These are phyloP conservation scores for Malassezia pachydermatis DNA, from an alignment of 1,284 basidiomycete species.

Conservation along the genomic window DNA sequence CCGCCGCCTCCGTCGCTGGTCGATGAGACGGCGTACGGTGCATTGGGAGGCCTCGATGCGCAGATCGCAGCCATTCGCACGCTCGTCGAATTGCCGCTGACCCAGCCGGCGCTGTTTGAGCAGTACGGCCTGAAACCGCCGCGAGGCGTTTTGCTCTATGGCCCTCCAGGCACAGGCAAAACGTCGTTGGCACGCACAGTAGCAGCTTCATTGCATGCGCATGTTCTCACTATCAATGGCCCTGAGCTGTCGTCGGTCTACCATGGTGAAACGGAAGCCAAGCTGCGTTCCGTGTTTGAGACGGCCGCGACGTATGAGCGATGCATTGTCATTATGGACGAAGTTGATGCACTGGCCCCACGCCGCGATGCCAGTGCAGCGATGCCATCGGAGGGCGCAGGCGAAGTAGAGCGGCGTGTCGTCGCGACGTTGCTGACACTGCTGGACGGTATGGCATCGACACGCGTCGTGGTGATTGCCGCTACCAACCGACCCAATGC, in stretches of 20 bases:
- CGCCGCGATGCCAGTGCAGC: constrained; percentile 60
- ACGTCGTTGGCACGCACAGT: constrained; percentile 44
- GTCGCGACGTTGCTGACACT: constrained; percentile 90
- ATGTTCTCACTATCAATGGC: constrained; percentile 62
- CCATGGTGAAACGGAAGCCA: constrained; percentile 90
- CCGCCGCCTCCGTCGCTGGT: constrained; percentile 49
- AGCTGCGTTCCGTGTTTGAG: constrained; percentile 75
- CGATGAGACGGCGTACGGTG: constrained; percentile 51
- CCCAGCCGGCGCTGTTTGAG: constrained; percentile 74
- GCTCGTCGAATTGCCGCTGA: constrained; percentile 87
- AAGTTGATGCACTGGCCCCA: constrained; percentile 90
- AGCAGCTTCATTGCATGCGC: constrained; percentile 32
- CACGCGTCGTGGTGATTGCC: constrained; percentile 80
- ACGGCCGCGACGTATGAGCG: constrained; percentile 72
- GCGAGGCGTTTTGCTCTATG: constrained; percentile 44
- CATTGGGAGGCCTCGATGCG: constrained; percentile 75
- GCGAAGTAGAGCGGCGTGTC: constrained; percentile 85
- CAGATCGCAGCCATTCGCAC: constrained; percentile 83
- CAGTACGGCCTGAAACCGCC: constrained; percentile 59
- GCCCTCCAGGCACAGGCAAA: constrained; percentile 48
- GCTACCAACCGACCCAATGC: constrained; percentile 96
- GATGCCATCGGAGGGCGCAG: constrained; percentile 49
- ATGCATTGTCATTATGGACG: constrained; percentile 79
- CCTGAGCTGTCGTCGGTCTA: constrained; percentile 88
- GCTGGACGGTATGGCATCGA: constrained; percentile 69